Percentiles rank a stretch among this genome's conserved stretches.
Conservation (phyloP, 352 stramenopile genomes). For the Phytophthora uliginosa region DNA sequence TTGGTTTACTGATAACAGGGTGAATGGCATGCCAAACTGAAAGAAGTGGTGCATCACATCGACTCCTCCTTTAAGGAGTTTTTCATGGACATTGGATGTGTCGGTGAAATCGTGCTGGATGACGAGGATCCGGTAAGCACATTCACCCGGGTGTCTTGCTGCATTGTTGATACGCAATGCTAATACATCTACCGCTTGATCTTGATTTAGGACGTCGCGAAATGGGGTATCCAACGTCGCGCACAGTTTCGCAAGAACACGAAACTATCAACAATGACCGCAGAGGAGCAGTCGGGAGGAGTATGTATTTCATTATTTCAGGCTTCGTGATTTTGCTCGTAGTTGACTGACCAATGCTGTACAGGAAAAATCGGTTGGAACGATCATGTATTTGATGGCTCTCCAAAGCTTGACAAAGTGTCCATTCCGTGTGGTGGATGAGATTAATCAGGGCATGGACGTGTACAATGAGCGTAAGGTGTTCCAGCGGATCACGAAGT, state of each 20-base stretch:
- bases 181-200: not conserved
- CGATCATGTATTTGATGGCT: constrained; percentile 94
- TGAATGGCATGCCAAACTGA: constrained; percentile 75
- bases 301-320: constrained; percentile 47
- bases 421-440: constrained; percentile 90
- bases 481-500: constrained; percentile 90
- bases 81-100: constrained; percentile 88
- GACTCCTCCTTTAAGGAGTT: constrained; percentile 87
- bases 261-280: constrained; percentile 87
- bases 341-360: constrained; percentile 7
- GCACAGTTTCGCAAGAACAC: constrained; percentile 90
- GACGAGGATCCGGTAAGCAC: constrained; percentile 69
- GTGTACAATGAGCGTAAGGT: constrained; percentile 93
- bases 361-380: constrained; percentile 92
- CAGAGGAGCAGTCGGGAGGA: constrained; percentile 88
- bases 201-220: constrained; percentile 77
- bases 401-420: constrained; percentile 90
- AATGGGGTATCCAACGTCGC: constrained; percentile 89
- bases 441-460: constrained; percentile 94
- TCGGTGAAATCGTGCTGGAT: constrained; percentile 86
- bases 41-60: constrained; percentile 82
- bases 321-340: not conserved
- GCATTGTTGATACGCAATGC: not conserved
- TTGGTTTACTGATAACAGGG: constrained; percentile 37
- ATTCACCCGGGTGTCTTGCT: not conserved